Conservation (phyloP, 352 stramenopile species). For the Blastocystis sp. region DNA sequence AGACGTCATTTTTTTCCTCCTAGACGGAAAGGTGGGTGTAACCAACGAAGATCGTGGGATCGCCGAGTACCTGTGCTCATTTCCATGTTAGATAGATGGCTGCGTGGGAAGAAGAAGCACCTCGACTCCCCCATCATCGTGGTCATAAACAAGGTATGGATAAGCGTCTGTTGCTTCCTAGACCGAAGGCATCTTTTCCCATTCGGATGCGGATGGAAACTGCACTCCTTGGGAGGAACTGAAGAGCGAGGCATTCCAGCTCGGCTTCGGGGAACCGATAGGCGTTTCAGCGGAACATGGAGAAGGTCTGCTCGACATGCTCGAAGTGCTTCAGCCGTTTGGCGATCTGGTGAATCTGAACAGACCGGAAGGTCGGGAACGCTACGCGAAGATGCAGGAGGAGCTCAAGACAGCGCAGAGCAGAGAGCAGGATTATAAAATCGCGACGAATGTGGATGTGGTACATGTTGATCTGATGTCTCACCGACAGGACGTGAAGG, state of each 20-base stretch:
- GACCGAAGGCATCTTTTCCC: slow-evolving; percentile 43
- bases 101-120: slow-evolving; percentile 1
- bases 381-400: slow-evolving; percentile 14
- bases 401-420: neutral
- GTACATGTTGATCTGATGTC: neutral
- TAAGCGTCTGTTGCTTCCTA: neutral
- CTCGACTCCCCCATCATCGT: slow-evolving; percentile 47
- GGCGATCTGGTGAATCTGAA: slow-evolving; percentile 21
- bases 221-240: slow-evolving; percentile 54
- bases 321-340: slow-evolving; percentile 63
- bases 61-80: neutral
- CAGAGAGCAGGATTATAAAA: neutral
- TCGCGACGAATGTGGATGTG: neutral
- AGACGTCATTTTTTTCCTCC: slow-evolving; percentile 73
- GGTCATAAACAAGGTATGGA: slow-evolving; percentile 65
- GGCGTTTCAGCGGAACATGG: slow-evolving; percentile 69
- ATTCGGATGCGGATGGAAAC: neutral
- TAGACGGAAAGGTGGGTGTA: slow-evolving; percentile 69
- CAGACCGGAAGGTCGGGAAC: slow-evolving; percentile 63
- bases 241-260: slow-evolving; percentile 51
- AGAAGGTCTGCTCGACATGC: slow-evolving; percentile 68
- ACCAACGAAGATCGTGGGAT: slow-evolving; percentile 67
- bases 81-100: neutral
- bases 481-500: neutral
- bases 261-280: slow-evolving; percentile 69